These are phyloP conservation scores for Colletotrichum sp. DNA, from an alignment of 2,329 filamentous ascomycete species.

Conservation along the genomic window DNA sequence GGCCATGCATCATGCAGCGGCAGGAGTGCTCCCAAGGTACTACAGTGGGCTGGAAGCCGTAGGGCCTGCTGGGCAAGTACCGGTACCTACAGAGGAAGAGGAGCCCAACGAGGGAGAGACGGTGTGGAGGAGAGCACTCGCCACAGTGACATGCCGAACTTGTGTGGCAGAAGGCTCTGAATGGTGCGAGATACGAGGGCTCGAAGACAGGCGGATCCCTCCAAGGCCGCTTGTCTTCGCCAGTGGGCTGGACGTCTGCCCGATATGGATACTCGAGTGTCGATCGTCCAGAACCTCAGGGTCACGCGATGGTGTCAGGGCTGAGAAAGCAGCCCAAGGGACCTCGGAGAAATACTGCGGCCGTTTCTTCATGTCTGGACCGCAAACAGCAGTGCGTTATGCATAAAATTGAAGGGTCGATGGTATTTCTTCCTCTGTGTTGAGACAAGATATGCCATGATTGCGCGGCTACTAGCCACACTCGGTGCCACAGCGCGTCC, in stretches of 20 bases:
- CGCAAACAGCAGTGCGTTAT: not conserved
- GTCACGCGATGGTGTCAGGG: not conserved
- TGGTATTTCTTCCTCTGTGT: not conserved
- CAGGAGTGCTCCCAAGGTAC: not conserved
- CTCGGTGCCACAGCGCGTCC: not conserved
- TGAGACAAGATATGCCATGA: not conserved
- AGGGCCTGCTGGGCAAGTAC: slow-evolving; percentile 7
- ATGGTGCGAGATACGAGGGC: slow-evolving; percentile 10
- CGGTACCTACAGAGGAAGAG: not conserved
- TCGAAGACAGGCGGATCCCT: not conserved
- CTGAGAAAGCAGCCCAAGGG: not conserved
- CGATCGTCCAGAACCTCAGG: not conserved
- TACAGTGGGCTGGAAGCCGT: slow-evolving; percentile 4
- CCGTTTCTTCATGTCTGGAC: not conserved
- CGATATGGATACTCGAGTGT: slow-evolving; percentile 2
- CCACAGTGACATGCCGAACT: not conserved
- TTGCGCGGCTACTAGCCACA: slow-evolving; percentile 16
- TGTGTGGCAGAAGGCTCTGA: not conserved
- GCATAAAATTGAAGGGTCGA: not conserved
- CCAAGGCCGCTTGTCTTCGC: not conserved
- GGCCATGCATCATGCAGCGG: slow-evolving; percentile 14
- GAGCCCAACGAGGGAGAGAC: not conserved
- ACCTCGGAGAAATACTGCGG: not conserved
- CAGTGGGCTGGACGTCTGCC: not conserved
- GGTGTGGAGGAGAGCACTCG: not conserved